Base-by-base conservation (phyloP, 1,284 basidiomycete genomes). In the Porodaedalea pini region DNA sequence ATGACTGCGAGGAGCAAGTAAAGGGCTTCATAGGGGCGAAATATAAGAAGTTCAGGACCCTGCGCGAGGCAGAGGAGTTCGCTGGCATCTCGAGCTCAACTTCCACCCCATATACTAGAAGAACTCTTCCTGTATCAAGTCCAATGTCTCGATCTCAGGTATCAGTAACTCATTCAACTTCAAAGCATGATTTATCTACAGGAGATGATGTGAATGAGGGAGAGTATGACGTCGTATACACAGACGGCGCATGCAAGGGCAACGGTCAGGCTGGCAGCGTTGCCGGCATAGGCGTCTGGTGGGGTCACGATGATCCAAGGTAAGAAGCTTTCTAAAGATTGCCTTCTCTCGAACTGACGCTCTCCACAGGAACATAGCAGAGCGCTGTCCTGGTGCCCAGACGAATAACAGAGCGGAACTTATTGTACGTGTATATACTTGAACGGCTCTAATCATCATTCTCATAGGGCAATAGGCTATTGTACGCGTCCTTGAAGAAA, bases 381-480 rank as follows among this genome's bases (percentile, higher is more conserved):
- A 91, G 64, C 76, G 92, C 19, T 88, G 91, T 63, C 88, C 90
- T 1, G 93, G 92, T 1, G 73, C 72, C 45, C 92, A 94, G 68
- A 94, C 92, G 0, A 95, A 95, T 68, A 94, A 95, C 62, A 78
- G 90, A 11, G 92, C 90, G 2, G 92, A 95, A 68, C 76, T 95
- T 27, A 85, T 90, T 62, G 91, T 88, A 59, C 62, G 83, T 74
- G 10, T n/a, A n/a, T 48, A 3, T 19, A 13, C 3, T 8, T 23
- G 13, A 37, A 11, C n/a, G 21, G n/a, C 17, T 21, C 4, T 13
- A 45, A 23, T 13, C 6, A 8, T 2, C 10, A 19, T 25, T 23
- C 10, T 11, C 21, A 45, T 6, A 23, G 21, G 10, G 0, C 3
- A 23, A 8, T n/a, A 92, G 88, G 91, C 90, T 2, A 88, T 94